Conservation (phyloP, 371 early-diverging fungal genomes). For the Mortierella sp. region DNA sequence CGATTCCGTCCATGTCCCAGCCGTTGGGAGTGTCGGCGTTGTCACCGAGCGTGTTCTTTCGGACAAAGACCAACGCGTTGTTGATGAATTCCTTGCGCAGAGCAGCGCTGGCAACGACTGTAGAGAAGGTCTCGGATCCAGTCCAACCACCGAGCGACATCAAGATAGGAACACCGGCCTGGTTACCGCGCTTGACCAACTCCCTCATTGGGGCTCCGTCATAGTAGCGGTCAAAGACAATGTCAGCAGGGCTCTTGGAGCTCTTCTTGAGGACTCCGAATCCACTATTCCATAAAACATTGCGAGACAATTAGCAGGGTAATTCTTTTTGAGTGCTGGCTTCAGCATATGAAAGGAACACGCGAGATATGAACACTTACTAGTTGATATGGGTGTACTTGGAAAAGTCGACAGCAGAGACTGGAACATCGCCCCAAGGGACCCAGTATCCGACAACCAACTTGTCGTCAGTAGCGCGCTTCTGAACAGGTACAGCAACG, state of each 20-base stretch:
- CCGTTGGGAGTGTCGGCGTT: conserved; percentile 31
- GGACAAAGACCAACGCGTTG: conserved; percentile 50
- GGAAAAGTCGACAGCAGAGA: conserved; percentile 58
- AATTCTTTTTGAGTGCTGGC: no score
- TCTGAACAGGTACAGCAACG: conserved; percentile 18
- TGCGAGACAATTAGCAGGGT: not conserved
- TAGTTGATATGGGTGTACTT: conserved; percentile 68
- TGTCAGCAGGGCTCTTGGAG: conserved; percentile 20
- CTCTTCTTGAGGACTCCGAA: conserved; percentile 45
- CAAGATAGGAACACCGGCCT: conserved; percentile 68
- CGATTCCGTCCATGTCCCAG: conserved; percentile 56
- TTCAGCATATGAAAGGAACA: no score
- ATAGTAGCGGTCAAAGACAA: conserved; percentile 45
- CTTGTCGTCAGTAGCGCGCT: conserved; percentile 22
- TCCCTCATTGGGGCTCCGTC: conserved; percentile 55
- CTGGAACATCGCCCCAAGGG: conserved; percentile 68
- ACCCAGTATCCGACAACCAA: conserved; percentile 63
- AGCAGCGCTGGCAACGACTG: conserved; percentile 58
- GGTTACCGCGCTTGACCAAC: conserved; percentile 63
- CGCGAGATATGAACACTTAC: conserved; percentile 5
- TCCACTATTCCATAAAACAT: conserved; percentile 11
- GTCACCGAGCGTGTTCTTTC: conserved; percentile 43
- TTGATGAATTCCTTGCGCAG: conserved; percentile 65
- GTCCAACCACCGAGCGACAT: conserved; percentile 85
- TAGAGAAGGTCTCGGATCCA: conserved; percentile 73